Evolutionary conservation across 495 filamentous ascomycete species (phyloP).

Genomic region (Lentithecium fluviatile): DNA sequence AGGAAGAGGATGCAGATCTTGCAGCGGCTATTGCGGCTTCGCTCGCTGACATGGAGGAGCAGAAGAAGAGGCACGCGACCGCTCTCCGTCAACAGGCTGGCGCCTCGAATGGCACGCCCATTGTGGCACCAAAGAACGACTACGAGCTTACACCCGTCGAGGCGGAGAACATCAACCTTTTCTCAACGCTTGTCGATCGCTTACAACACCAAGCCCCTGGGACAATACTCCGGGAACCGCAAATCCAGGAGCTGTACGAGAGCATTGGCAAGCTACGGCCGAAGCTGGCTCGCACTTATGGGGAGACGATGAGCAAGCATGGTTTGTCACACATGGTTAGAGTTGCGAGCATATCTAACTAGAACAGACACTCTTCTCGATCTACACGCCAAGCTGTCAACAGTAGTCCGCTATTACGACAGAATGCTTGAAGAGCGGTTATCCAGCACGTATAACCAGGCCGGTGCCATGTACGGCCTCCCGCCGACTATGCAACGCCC

Average conservation of each 20-base stretch:
- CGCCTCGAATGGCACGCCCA: slow-evolving; percentile 44
- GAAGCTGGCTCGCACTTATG: slow-evolving; percentile 93
- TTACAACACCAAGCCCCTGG: slow-evolving; percentile 93
- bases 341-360: slow-evolving; percentile 36
- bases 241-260: slow-evolving; percentile 97
- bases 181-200: slow-evolving; percentile 89
- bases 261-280: slow-evolving; percentile 89
- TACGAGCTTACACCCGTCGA: slow-evolving; percentile 94
- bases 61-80: slow-evolving; percentile 85
- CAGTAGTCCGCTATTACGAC: slow-evolving; percentile 98
- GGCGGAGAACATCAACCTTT: slow-evolving; percentile 96
- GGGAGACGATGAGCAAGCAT: slow-evolving; percentile 99
- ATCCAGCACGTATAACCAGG: slow-evolving; percentile 87
- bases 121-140: slow-evolving; percentile 67
- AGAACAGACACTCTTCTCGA: slow-evolving; percentile 80
- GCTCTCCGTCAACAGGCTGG: slow-evolving; percentile 71
- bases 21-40: slow-evolving; percentile 96
- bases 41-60: slow-evolving; percentile 96
- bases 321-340: slow-evolving; percentile 52
- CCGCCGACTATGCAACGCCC: slow-evolving; percentile 51
- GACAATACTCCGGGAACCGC: slow-evolving; percentile 90
- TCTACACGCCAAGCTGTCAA: slow-evolving; percentile 89
- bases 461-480: slow-evolving; percentile 56
- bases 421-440: slow-evolving; percentile 95
- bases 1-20: slow-evolving; percentile 88